Conservation (phyloP, 768 basidiomycete genomes). For the Kwoniella dejecticola region DNA sequence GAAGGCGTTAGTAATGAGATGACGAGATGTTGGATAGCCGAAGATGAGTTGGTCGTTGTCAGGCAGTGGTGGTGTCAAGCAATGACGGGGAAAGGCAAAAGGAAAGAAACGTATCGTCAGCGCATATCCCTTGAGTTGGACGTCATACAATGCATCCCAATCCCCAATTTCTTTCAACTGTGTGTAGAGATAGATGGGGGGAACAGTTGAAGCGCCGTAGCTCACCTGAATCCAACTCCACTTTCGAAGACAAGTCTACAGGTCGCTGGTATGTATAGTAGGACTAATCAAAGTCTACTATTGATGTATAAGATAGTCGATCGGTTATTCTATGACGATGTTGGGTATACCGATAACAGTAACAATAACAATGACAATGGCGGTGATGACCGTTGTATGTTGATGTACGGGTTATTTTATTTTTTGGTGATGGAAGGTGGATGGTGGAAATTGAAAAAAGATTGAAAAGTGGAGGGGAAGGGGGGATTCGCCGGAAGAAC, state of each 20-base stretch:
- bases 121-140: background rate
- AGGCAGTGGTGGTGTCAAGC: background rate
- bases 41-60: background rate
- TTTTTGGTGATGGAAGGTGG: background rate
- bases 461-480: slow-evolving; percentile 5
- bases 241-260: too few species aligned
- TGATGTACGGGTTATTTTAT: background rate
- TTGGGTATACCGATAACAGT: slow-evolving; percentile 11
- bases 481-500: slow-evolving; percentile 14
- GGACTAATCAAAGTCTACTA: slow-evolving; percentile 12
- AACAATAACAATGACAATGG: slow-evolving; percentile 8
- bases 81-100: background rate
- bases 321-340: slow-evolving; percentile 7
- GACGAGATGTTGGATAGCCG: too few species aligned
- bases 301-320: too few species aligned
- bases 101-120: background rate
- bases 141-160: background rate
- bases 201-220: background rate
- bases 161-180: background rate
- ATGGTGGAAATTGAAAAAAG: slow-evolving; percentile 5
- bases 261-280: slow-evolving; percentile 5
- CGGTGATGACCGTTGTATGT: slow-evolving; percentile 22
- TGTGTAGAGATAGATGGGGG: background rate
- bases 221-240: slow-evolving; percentile 4
- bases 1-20: slow-evolving; percentile 1